phyloP scores from a whole-genome alignment of 192 early-diverging fungal species.

The Podila epigama region DNA sequence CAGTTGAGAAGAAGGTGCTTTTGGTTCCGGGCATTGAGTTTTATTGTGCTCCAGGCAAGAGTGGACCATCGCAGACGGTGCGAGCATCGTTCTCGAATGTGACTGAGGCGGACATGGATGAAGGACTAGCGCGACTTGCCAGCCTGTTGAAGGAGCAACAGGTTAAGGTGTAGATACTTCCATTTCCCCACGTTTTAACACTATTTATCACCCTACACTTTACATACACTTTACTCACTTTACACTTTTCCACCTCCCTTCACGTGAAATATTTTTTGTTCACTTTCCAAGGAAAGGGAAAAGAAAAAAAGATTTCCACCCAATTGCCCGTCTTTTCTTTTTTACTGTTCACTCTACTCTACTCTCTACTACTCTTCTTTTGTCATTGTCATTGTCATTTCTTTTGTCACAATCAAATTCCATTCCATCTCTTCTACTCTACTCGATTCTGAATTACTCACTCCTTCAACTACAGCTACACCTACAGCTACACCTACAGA shows the following conservation, averaged over 20 bases:
- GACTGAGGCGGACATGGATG: slow-evolving; percentile 65
- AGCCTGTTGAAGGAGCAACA: slow-evolving; percentile 58
- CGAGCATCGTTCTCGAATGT: slow-evolving; percentile 78
- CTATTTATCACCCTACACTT: too few species aligned
- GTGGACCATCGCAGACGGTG: slow-evolving; percentile 61
- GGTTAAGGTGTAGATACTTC: too few species aligned
- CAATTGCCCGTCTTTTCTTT: not conserved
- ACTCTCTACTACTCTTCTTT: not conserved
- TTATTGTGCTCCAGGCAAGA: slow-evolving; percentile 51
- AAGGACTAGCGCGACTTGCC: slow-evolving; percentile 65
- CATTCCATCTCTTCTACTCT: too few species aligned
- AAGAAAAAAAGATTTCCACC: not conserved
- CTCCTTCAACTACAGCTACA: not conserved
- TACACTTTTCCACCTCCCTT: not conserved
- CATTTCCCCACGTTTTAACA: too few species aligned
- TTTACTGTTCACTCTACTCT: not conserved
- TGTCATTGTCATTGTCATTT: too few species aligned
- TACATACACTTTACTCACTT: too few species aligned
- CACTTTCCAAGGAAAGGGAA: not conserved
- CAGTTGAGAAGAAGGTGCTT: slow-evolving; percentile 73
- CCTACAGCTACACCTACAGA: not conserved
- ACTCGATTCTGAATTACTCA: too few species aligned
- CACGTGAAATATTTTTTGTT: not conserved
- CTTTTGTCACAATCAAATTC: too few species aligned
- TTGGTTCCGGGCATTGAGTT: slow-evolving; percentile 70